Percentiles rank a stretch among this genome's conserved stretches.
phyloP scores from a whole-genome alignment of 176 grass and related monocot genomes.

The Eragrostis curvula region DNA sequence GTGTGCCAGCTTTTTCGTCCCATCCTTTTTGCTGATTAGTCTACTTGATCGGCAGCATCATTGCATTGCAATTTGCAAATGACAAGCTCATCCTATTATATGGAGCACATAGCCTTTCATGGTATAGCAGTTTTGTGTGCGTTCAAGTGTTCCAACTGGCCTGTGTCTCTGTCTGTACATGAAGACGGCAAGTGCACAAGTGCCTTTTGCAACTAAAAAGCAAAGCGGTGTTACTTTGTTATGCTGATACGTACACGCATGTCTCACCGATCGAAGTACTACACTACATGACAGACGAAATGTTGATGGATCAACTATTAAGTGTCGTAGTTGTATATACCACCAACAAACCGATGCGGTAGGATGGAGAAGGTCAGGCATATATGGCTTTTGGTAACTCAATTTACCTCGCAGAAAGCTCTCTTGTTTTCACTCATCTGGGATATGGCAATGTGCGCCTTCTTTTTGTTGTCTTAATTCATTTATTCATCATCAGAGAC shows the following conservation, averaged over 20 bases:
- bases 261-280: background rate
- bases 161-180: too few relatives aligned
- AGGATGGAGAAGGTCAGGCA: background rate
- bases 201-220: background rate
- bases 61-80: slow-evolving; percentile 38
- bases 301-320: slow-evolving; percentile 1
- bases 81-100: slow-evolving; percentile 20
- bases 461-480: slow-evolving; percentile 2
- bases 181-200: too few relatives aligned
- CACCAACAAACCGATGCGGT: background rate
- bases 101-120: background rate
- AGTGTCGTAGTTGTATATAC: background rate
- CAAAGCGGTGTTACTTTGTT: background rate
- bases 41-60: slow-evolving; percentile 39
- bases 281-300: background rate
- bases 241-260: background rate
- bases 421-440: slow-evolving; percentile 15
- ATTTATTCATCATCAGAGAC: background rate
- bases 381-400: background rate
- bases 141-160: background rate
- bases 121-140: background rate
- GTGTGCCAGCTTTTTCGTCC: slow-evolving; percentile 29
- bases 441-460: background rate
- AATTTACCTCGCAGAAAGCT: background rate
- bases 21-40: slow-evolving; percentile 29